These are phyloP conservation scores for Ceratobasidium sp. DNA, from an alignment of 1,284 basidiomycete genomes.

Conservation along the genomic window DNA sequence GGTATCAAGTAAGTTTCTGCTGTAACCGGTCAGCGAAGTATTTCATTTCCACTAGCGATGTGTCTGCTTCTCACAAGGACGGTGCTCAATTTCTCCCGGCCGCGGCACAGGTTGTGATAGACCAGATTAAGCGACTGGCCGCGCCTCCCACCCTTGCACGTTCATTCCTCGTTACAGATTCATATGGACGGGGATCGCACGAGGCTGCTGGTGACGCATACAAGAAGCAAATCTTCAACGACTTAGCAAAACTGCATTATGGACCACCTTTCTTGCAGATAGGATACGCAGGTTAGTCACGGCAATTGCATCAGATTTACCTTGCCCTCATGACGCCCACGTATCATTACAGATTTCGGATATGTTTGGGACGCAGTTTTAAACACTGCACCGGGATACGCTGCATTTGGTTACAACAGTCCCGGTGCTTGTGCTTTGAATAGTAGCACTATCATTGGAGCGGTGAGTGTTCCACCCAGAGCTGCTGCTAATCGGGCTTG, in stretches of 20 bases:
- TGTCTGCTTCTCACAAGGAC: conserved; percentile 55
- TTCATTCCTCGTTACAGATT: conserved; percentile 65
- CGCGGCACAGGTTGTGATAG: conserved; percentile 59
- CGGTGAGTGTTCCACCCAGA: conserved; percentile 8
- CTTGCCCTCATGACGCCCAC: background rate
- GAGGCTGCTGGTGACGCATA: conserved; percentile 62
- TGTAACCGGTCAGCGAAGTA: background rate
- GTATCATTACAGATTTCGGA: conserved; percentile 56
- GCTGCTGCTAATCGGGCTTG: background rate
- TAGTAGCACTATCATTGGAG: conserved; percentile 45
- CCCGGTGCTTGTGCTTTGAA: conserved; percentile 58
- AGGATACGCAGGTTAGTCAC: conserved; percentile 59
- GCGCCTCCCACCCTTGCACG: conserved; percentile 63
- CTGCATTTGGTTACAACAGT: conserved; percentile 65
- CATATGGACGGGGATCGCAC: conserved; percentile 63
- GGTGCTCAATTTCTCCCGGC: conserved; percentile 59
- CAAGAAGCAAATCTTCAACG: conserved; percentile 62
- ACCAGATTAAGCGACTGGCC: conserved; percentile 59
- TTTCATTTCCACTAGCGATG: conserved; percentile 53
- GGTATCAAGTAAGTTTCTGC: conserved; percentile 58
- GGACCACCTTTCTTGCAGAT: conserved; percentile 57
- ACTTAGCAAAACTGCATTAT: conserved; percentile 55
- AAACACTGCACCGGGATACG: conserved; percentile 61
- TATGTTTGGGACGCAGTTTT: conserved; percentile 65
- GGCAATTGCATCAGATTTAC: background rate